Evolutionary conservation across 73 alveolate genomes (phyloP), one percentile per base, ranked within the genome.

Genomic region (Urostyla sp.): DNA sequence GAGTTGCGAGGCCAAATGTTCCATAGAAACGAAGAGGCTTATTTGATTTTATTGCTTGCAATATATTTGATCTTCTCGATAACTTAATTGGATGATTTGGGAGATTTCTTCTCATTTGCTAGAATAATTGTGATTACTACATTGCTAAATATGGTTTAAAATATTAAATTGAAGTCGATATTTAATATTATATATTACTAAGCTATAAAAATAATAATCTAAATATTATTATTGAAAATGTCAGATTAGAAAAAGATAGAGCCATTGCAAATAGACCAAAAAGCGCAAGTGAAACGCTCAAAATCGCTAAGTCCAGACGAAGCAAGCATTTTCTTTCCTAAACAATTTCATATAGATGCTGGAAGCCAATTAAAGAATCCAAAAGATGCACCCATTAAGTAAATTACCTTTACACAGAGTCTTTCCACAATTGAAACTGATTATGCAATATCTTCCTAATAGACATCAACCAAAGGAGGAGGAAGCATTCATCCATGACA

Each of bases 321-420:
- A 46, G 26, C 6, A 20, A 27, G 2, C 24, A 31, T 27, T 27
- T 3, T 13, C 8, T 69, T 46, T 49, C 16, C 4, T 16, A 21
- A 6, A 21, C 2, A 27, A 20, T 28, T 26, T 28, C 1, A 69
- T 67, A 48, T 69, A 1, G 55, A 69, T n/a, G n/a, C n/a, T n/a
- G 16, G 83, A 69, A 32, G 83, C 83, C 5, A 40, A 23, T n/a
- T 10, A 48, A 49, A 18, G 83, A 21, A 69, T 69, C 32, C 4
- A 69, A 4, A 13, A 38, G 36, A 23, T 69, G 72, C 83, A 69
- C 45, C 83, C 83, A 10, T 30, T 69, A 13, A 69, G 72, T 13
- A 23, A 45, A 24, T 6, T 69, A 13, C 67, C 83, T 23, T 8
- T 69, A 0, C 28, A 6, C 1, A 13, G 16, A 16, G 83, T 69